phyloP scores from a whole-genome alignment of 2,329 filamentous ascomycete genomes.

The Fusarium brevicatenulatum region DNA sequence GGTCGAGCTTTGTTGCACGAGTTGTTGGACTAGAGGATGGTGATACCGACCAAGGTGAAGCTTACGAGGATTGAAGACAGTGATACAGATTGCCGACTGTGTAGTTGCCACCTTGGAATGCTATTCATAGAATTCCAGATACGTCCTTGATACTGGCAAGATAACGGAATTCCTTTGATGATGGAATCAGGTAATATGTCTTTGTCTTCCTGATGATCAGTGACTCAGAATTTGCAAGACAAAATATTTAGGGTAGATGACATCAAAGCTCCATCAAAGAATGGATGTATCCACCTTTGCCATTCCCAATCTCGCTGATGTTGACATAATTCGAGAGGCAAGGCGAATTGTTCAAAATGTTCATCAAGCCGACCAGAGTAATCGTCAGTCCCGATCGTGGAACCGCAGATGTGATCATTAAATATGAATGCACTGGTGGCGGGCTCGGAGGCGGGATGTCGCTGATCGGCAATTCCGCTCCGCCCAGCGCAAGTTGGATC shows the following conservation, averaged over 20 bases:
- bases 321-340: too few species aligned
- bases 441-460: neutral
- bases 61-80: neutral
- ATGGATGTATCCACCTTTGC: neutral
- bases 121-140: neutral
- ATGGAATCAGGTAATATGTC: neutral
- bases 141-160: neutral
- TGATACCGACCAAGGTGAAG: neutral
- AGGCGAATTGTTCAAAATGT: neutral
- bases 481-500: neutral
- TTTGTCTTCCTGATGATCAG: neutral
- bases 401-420: accelerated
- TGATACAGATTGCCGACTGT: neutral
- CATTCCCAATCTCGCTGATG: neutral
- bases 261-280: neutral
- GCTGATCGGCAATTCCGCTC: neutral
- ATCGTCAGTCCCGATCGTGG: neutral
- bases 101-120: neutral
- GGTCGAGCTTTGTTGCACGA: neutral
- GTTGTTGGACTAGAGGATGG: neutral
- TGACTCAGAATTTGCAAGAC: neutral
- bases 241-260: neutral
- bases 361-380: too few species aligned
- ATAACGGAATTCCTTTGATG: neutral
- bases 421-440: too few species aligned